Conservation (phyloP, 495 filamentous ascomycete species). For the Penicillium verhagenii region DNA sequence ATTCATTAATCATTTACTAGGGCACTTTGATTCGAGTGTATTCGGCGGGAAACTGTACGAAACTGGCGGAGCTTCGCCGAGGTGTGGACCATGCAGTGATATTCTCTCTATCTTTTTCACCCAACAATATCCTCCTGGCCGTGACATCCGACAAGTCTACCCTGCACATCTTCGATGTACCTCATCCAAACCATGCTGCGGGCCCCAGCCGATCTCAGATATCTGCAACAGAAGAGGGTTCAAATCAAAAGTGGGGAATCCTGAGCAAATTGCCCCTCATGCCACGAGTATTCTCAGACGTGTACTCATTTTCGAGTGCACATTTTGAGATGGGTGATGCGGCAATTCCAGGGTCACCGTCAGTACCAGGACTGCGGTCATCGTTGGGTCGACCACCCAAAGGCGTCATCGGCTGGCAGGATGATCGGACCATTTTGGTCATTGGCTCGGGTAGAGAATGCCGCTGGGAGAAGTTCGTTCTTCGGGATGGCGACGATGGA, state of each 20-base stretch:
- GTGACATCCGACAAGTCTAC: constrained; percentile 98
- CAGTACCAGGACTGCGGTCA: constrained; percentile 43
- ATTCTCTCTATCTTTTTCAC: constrained; percentile 84
- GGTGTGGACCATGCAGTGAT: constrained; percentile 86
- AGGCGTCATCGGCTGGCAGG: constrained; percentile 74
- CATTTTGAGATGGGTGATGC: constrained; percentile 82
- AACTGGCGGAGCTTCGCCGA: constrained; percentile 78
- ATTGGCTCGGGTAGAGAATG: constrained; percentile 79
- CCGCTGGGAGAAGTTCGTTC: constrained; percentile 79
- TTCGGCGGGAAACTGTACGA: constrained; percentile 71
- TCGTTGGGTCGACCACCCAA: constrained; percentile 62
- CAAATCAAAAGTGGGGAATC: constrained; percentile 74
- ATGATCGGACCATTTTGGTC: constrained; percentile 66
- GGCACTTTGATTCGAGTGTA: constrained; percentile 88
- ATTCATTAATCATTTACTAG: constrained; percentile 35
- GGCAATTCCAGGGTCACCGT: constrained; percentile 39
- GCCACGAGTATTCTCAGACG: constrained; percentile 77
- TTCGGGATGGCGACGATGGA: constrained; percentile 63
- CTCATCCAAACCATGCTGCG: constrained; percentile 34
- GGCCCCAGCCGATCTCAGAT: constrained; percentile 37
- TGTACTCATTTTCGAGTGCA: constrained; percentile 73
- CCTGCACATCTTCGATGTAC: constrained; percentile 86
- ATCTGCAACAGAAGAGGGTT: constrained; percentile 42
- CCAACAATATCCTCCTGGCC: constrained; percentile 72
- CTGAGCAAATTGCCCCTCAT: constrained; percentile 74